Evolutionary conservation across 2,329 filamentous ascomycete genomes (phyloP).

Genomic region (Pseudogymnoascus sp.): DNA sequence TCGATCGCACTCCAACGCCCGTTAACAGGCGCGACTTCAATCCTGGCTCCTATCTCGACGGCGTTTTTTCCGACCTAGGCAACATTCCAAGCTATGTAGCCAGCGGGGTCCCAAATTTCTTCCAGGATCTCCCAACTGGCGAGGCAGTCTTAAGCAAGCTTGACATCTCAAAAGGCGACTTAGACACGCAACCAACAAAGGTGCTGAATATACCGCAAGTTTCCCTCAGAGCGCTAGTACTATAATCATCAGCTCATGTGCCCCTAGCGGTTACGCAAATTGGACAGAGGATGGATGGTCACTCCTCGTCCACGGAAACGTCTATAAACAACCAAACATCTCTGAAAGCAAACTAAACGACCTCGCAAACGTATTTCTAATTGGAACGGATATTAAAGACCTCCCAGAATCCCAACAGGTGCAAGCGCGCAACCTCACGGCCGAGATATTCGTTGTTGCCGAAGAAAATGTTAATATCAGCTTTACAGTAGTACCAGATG

Average conservation of each 20-base stretch:
- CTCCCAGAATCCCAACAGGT: slow-evolving; percentile 51
- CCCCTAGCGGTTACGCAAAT: slow-evolving; percentile 52
- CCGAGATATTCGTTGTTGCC: slow-evolving; percentile 67
- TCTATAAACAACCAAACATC: slow-evolving; percentile 71
- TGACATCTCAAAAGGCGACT: slow-evolving; percentile 48
- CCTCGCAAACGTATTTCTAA: slow-evolving; percentile 62
- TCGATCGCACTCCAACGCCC: slow-evolving; percentile 28
- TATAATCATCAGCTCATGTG: slow-evolving; percentile 23
- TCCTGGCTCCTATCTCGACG: slow-evolving; percentile 39
- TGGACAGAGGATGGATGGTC: slow-evolving; percentile 74
- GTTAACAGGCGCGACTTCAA: slow-evolving; percentile 37
- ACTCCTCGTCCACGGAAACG: slow-evolving; percentile 67
- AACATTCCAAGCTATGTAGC: slow-evolving; percentile 52
- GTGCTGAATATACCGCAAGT: slow-evolving; percentile 56
- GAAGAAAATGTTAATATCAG: slow-evolving; percentile 56
- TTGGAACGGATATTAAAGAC: slow-evolving; percentile 52
- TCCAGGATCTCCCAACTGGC: slow-evolving; percentile 57
- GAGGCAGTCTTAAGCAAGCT: slow-evolving; percentile 52
- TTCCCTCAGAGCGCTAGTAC: not conserved
- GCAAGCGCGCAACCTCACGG: slow-evolving; percentile 66
- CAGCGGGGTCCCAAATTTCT: slow-evolving; percentile 59
- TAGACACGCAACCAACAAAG: slow-evolving; percentile 57
- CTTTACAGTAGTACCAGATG: slow-evolving; percentile 30
- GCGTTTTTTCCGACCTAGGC: slow-evolving; percentile 43
- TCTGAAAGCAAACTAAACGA: slow-evolving; percentile 56